Evolutionary conservation across 306 rosid species (phyloP), one percentile per base, ranked within the genome.

Genomic region (Fagus sylvatica): DNA sequence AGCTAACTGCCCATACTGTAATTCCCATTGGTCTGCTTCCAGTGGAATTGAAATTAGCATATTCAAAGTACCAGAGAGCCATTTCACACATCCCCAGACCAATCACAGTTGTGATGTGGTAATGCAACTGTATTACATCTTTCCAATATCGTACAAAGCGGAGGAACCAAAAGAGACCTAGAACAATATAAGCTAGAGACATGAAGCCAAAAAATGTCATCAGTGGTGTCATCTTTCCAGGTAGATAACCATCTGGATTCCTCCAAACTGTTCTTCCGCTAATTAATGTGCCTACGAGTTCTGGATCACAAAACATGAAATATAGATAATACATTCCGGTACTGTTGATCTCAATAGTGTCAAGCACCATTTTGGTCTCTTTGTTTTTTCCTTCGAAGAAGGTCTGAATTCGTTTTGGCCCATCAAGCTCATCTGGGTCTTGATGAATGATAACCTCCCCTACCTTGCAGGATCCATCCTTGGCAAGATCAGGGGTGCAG

Each of bases 241-340:
- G 96, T 55, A 88, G 83, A 79, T 88, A 90, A 80, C 96, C 93
- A 78, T 90, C 89, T 0, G 96, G 93, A 73, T 88, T 90, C 79
- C 93, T 87, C 96, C 96, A 91, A 76, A 91, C 93, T 9, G 96
- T 86, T 69, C 91, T 85, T 80, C 91, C 93, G 6, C 86, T 82
- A 48, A 91, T 82, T 28, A 81, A 40, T 1, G 96, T 85, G 76
- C 81, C 93, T 71, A 83, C 85, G 57, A 91, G 82, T 53, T 85
- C 91, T 73, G 96, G 96, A 85, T 90, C 96, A 80, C 96, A 90
- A 71, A 90, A 88, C 96, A 88, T 90, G 72, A 90, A 90, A 76
- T 90, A 88, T 4, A 90, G 81, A 72, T 87, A 90, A 78, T 90
- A 90, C 93, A 90, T 88, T 73, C 96, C 96, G 56, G 93, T 87